These are phyloP conservation scores for Podospora conica DNA, from an alignment of 495 filamentous ascomycete genomes.

Conservation along the genomic window DNA sequence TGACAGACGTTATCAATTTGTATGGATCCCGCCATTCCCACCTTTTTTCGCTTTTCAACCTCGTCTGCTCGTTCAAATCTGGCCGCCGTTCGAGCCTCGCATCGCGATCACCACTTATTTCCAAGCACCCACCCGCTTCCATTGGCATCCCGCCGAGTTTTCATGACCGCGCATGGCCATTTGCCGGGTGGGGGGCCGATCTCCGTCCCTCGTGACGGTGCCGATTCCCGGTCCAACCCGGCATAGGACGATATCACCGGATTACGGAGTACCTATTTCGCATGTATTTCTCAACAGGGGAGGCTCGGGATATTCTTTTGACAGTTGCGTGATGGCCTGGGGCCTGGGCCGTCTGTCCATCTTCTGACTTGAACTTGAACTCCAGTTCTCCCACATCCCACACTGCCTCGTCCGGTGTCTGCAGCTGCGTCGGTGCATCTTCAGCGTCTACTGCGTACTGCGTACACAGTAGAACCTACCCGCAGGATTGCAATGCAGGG, in stretches of 20 bases:
- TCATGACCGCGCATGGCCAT: not conserved
- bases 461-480: not conserved
- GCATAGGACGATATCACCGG: not conserved
- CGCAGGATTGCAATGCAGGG: not conserved
- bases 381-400: not conserved
- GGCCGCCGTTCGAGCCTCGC: not conserved
- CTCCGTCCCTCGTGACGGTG: slow-evolving; percentile 6
- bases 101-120: not conserved
- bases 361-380: not conserved
- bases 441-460: no score
- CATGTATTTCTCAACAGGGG: no score
- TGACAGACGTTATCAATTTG: slow-evolving; percentile 14
- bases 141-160: not conserved
- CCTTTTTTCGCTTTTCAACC: not conserved
- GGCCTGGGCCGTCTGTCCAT: not conserved
- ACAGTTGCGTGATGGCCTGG: not conserved
- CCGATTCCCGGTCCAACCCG: slow-evolving; percentile 8
- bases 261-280: not conserved
- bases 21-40: slow-evolving; percentile 9
- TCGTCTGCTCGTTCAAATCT: no score
- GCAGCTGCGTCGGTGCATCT: no score
- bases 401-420: not conserved
- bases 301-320: not conserved
- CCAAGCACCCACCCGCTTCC: not conserved
- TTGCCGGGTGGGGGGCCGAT: not conserved